Evolutionary conservation across 768 basidiomycete species (phyloP).

Genomic region (Artomyces pyxidatus): DNA sequence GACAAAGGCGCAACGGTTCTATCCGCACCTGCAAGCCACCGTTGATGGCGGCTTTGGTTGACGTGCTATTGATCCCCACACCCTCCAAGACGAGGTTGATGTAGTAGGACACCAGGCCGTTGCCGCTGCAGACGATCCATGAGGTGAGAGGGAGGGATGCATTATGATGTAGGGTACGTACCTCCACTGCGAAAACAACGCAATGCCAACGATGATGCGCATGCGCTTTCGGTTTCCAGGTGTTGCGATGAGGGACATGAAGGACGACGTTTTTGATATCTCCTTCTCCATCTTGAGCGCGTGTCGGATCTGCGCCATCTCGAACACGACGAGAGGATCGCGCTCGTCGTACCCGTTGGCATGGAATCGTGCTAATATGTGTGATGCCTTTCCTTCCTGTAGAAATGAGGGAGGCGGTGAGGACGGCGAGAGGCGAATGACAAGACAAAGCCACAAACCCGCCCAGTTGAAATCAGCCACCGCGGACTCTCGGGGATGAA

Average conservation of each 20-base stretch:
- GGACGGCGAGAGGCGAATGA: no score
- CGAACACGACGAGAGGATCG: slow-evolving; percentile 45
- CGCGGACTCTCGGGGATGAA: slow-evolving; percentile 64
- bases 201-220: slow-evolving; percentile 58
- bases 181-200: slow-evolving; percentile 73
- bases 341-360: slow-evolving; percentile 50
- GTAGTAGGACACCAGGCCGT: slow-evolving; percentile 67
- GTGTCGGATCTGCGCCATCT: slow-evolving; percentile 61
- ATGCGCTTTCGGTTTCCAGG: slow-evolving; percentile 64
- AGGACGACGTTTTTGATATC: slow-evolving; percentile 39
- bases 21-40: slow-evolving; percentile 45
- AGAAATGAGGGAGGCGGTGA: no score
- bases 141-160: slow-evolving; percentile 1
- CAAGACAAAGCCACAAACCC: slow-evolving; percentile 27
- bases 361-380: slow-evolving; percentile 64
- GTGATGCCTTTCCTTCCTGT: slow-evolving; percentile 50
- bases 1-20: background rate
- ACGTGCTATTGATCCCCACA: slow-evolving; percentile 47
- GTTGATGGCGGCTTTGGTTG: slow-evolving; percentile 54
- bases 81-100: slow-evolving; percentile 60
- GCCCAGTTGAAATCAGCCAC: slow-evolving; percentile 54
- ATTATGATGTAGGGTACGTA: slow-evolving; percentile 18
- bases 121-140: slow-evolving; percentile 35
- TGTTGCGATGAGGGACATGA: slow-evolving; percentile 45
- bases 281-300: slow-evolving; percentile 59